Evolutionary conservation across 169 alveolate species (phyloP).

Genomic region (Eimeria necatrix): DNA sequence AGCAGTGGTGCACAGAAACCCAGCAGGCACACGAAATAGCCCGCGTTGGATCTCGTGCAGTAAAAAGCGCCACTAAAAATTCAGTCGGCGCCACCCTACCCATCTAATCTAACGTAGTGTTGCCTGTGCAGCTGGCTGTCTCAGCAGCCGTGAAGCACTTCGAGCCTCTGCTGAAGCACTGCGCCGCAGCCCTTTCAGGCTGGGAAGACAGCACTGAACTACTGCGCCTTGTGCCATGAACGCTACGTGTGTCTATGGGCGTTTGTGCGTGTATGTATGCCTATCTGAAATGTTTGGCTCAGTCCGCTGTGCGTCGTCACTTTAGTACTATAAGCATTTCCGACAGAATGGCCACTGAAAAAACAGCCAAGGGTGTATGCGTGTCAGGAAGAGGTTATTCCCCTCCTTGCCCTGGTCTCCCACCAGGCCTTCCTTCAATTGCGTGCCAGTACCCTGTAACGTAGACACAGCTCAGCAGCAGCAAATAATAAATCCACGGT

Average conservation of each 20-base stretch:
- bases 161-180: not conserved
- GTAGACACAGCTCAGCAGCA: not conserved
- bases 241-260: not conserved
- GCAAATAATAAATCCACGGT: too few species aligned
- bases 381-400: not conserved
- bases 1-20: not conserved
- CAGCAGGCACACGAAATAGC: not conserved
- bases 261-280: not conserved
- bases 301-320: conserved; percentile 17
- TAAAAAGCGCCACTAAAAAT: not conserved
- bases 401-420: not conserved
- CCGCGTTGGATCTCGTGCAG: too few species aligned
- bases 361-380: not conserved
- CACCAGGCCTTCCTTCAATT: not conserved
- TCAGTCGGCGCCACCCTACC: not conserved
- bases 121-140: not conserved
- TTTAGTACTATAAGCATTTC: not conserved
- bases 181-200: conserved; percentile 16
- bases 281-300: not conserved
- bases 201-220: conserved; percentile 27
- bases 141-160: not conserved
- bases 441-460: conserved; percentile 59
- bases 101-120: not conserved
- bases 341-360: not conserved
- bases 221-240: conserved; percentile 4